Percentiles rank a stretch among this genome's conserved stretches.
Conservation (phyloP, 306 rosid species). For the Parietaria judaica region DNA sequence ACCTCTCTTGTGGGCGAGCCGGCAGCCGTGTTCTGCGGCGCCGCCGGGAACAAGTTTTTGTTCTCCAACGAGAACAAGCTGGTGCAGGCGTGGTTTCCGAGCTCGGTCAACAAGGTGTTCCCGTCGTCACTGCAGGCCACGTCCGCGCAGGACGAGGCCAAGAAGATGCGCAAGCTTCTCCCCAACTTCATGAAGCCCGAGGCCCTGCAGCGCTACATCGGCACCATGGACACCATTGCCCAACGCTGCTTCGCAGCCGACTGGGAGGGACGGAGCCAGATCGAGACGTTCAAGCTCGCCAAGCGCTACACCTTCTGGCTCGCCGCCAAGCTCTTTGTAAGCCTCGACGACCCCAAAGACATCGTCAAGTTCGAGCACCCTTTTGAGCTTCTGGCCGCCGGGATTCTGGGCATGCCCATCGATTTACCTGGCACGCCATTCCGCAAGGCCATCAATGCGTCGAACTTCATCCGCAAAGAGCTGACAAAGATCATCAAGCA, state of each 20-base stretch:
- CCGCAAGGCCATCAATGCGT: constrained; percentile 49
- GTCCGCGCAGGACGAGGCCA: constrained; percentile 42
- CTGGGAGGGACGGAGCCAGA: constrained; percentile 52
- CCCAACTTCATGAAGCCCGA: constrained; percentile 73
- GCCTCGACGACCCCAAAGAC: constrained; percentile 48
- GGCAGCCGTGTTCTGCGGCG: constrained; percentile 54
- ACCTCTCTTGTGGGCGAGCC: constrained; percentile 57
- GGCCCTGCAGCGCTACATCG: constrained; percentile 67
- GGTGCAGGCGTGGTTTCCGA: constrained; percentile 77
- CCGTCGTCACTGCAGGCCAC: constrained; percentile 36
- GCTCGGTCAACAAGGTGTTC: constrained; percentile 57
- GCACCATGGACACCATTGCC: constrained; percentile 62
- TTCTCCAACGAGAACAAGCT: constrained; percentile 82
- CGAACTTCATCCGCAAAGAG: constrained; percentile 48
- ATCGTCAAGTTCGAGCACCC: constrained; percentile 39
- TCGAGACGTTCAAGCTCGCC: constrained; percentile 57
- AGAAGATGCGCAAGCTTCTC: constrained; percentile 66
- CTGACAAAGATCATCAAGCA: constrained; percentile 42
- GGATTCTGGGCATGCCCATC: constrained; percentile 61
- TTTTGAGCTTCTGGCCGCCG: constrained; percentile 40
- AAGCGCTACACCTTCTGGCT: constrained; percentile 60
- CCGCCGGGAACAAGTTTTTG: constrained; percentile 69
- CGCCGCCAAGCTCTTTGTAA: constrained; percentile 65
- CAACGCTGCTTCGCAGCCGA: constrained; percentile 39
- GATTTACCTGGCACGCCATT: constrained; percentile 80